phyloP scores from a whole-genome alignment of 2,329 filamentous ascomycete genomes.

The Westerdykella ornata region DNA sequence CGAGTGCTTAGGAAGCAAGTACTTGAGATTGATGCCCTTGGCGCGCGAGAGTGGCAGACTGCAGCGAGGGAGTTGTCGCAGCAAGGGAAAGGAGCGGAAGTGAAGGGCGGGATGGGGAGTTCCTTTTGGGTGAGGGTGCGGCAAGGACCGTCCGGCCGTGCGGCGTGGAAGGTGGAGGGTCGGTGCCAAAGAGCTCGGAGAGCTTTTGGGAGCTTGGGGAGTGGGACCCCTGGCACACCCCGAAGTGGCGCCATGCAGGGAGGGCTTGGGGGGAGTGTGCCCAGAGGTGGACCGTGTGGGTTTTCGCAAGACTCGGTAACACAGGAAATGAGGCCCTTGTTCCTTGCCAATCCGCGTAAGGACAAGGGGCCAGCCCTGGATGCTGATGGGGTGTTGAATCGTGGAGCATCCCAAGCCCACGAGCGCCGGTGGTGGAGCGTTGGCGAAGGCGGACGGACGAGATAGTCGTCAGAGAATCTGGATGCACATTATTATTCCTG shows the following conservation, averaged over 20 bases:
- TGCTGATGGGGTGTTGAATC: too few relatives aligned
- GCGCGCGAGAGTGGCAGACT: slow-evolving; percentile 30
- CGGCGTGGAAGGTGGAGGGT: too few relatives aligned
- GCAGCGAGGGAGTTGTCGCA: slow-evolving; percentile 31
- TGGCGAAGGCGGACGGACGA: too few relatives aligned
- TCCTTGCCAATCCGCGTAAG: slow-evolving; percentile 25
- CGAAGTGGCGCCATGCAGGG: slow-evolving; percentile 28
- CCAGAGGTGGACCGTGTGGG: too few relatives aligned
- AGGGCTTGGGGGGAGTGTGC: slow-evolving; percentile 12
- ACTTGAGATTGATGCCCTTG: slow-evolving; percentile 33
- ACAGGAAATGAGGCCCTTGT: slow-evolving; percentile 28
- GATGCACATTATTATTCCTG: too few relatives aligned
- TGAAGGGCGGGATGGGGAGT: slow-evolving; percentile 18
- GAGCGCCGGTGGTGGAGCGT: too few relatives aligned
- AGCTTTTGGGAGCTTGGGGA: slow-evolving; percentile 25
- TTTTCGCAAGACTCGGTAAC: slow-evolving; percentile 29
- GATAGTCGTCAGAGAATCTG: too few relatives aligned
- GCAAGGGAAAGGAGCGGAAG: slow-evolving; percentile 26
- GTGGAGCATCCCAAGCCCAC: too few relatives aligned
- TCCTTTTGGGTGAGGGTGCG: slow-evolving; percentile 32
- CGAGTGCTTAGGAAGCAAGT: slow-evolving; percentile 14
- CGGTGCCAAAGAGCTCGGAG: slow-evolving; percentile 14
- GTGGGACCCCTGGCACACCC: slow-evolving; percentile 14
- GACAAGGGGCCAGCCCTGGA: slow-evolving; percentile 4
- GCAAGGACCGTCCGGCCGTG: too few relatives aligned